These are phyloP conservation scores for Plenodomus tracheiphilus DNA, from an alignment of 2,329 filamentous ascomycete genomes.

Conservation along the genomic window DNA sequence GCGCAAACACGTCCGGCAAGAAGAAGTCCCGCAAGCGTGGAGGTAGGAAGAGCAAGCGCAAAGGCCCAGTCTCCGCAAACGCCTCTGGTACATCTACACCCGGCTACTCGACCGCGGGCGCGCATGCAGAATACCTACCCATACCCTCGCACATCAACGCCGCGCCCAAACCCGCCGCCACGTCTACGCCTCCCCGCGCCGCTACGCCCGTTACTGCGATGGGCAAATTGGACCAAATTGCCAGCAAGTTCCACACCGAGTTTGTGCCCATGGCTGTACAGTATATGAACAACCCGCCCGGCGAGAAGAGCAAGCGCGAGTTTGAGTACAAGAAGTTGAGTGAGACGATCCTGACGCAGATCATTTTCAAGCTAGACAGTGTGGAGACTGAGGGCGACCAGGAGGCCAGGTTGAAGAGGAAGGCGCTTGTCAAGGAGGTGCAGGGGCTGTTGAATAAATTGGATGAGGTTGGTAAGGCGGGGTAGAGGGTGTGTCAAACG, in stretches of 20 bases:
- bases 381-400: slow-evolving; percentile 72
- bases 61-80: slow-evolving; percentile 46
- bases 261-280: slow-evolving; percentile 67
- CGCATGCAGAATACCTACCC: slow-evolving; percentile 44
- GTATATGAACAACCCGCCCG: slow-evolving; percentile 65
- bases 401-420: slow-evolving; percentile 67
- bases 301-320: slow-evolving; percentile 62
- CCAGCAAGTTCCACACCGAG: slow-evolving; percentile 64
- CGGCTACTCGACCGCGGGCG: slow-evolving; percentile 37
- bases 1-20: slow-evolving; percentile 34
- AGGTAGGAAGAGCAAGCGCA: slow-evolving; percentile 52
- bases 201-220: slow-evolving; percentile 37
- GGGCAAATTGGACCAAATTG: slow-evolving; percentile 69
- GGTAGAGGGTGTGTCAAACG: slow-evolving; percentile 2
- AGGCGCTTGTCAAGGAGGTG: slow-evolving; percentile 72
- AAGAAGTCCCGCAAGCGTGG: slow-evolving; percentile 39
- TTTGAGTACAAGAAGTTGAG: slow-evolving; percentile 76
- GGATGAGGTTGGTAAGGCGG: slow-evolving; percentile 53
- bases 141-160: slow-evolving; percentile 41
- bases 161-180: slow-evolving; percentile 38
- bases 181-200: slow-evolving; percentile 38
- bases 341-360: slow-evolving; percentile 76
- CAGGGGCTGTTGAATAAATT: slow-evolving; percentile 68
- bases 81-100: slow-evolving; percentile 48
- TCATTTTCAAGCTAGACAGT: slow-evolving; percentile 75